Base-by-base conservation (phyloP, 306 rosid genomes). In the Vigna angularis region DNA sequence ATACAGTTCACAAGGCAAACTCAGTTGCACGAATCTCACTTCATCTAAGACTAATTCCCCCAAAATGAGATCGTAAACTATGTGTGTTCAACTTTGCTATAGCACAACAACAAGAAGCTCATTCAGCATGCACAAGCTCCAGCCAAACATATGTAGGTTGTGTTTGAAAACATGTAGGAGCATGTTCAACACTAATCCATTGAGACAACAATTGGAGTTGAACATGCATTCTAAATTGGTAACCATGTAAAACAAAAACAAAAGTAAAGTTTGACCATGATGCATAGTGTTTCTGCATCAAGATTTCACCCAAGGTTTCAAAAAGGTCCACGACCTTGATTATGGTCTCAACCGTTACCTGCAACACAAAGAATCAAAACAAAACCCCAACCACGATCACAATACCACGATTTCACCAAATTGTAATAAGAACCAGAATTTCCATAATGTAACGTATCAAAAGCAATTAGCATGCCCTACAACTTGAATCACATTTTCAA, bases 401-500 rank as follows among this genome's bases (percentile, higher is more conserved):
- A 62, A 62, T 32, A 15, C 44, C 74, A 64, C 30, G 15, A 22
- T 51, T 58, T 74, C 44, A 45, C 38, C 66, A 17, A 65, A 73
- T 53, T 15, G 17, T 2, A 42, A 51, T 49, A 64, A 44, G 53
- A 42, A 75, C 36, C 61, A 72, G 24, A 5, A 64, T 7, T 12
- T 12, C 13, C 49, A 28, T 16, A 28, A 56, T 24, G n/a, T 20
- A 28, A 50, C 56, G 61, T 49, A 52, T 40, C 48, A 51, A 74
- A 50, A 79, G 40, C 49, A 68, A 42, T 38, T 48, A 40, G 36
- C 48, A 20, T 22, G 58, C 50, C 71, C 44, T 28, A 17, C 47
- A 52, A 72, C 70, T 57, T 12, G 47, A 59, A 57, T 56, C 16
- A 58, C 36, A 58, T 61, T 59, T 66, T 66, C 40, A 56, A 66